Base-by-base conservation (phyloP, 805 yeast genomes). In the Candida ortonii region DNA sequence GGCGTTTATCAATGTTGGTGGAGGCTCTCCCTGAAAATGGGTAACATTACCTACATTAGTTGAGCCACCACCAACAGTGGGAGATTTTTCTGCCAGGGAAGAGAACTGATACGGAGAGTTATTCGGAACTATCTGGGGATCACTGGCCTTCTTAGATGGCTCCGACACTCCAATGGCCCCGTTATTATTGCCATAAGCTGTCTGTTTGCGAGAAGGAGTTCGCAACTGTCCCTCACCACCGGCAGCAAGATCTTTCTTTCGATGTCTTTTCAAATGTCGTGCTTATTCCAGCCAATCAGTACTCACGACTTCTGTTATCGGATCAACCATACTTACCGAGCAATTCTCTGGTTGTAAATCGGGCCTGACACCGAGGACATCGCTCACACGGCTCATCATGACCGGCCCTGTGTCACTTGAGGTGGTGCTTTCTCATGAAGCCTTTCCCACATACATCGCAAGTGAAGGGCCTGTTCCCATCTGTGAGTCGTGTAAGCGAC, bases 361-460 rank as follows among this genome's bases (percentile, higher is more conserved):
- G 16, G 7, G 46, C 38, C 13, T 18, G 12, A 28, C 50, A 46
- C 4, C 46, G 33, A 1, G 37, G 33, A 28, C 50, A 46, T 8
- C 16, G 22, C 7, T 25, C 20, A 6, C 16, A 27, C 9, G 18
- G 34, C 7, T 24, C 33, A 23, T 36, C 36, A 21, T 46, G 50
- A 21, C 43, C 43, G 9, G 28, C 22, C 46, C 34, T 34, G 25
- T 46, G 50, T 11, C 50, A 34, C 22, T 38, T 37, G 16, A 46
- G 25, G 28, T 46, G 50, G 22, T 46, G 44, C 13, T 40, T 46
- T n/a, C 50, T 31, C 23, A 43, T 46, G 40, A 46, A 46, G 6
- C 9, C 16, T 18, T 36, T 40, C 8, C 39, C 30, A 23, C 50
- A 46, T 30, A 33, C 35, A 8, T 39, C 43, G 16, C 45, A 44